These are phyloP conservation scores for Vicia faba DNA, from an alignment of 306 rosid genomes.

Conservation along the genomic window DNA sequence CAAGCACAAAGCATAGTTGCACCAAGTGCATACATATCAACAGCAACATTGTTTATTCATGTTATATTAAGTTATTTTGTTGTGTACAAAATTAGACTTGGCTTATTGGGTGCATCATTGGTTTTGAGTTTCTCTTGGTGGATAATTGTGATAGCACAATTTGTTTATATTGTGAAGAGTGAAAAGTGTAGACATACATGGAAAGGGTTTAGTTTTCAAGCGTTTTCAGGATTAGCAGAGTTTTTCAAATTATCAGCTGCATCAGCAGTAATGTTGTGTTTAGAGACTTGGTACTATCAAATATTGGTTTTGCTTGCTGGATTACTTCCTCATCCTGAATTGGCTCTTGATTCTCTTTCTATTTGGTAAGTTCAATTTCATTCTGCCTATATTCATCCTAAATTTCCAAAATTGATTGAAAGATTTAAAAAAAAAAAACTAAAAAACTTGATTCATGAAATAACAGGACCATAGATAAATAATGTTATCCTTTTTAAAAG, in stretches of 20 bases:
- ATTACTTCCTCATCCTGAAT: conserved; percentile 64
- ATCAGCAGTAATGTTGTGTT: conserved; percentile 78
- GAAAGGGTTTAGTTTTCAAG: conserved; percentile 56
- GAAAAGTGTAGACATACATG: conserved; percentile 58
- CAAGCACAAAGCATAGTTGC: conserved; percentile 86
- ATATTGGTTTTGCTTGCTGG: conserved; percentile 78
- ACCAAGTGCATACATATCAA: conserved; percentile 79
- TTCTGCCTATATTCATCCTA: neutral
- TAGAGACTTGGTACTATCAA: conserved; percentile 84
- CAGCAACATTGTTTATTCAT: conserved; percentile 55
- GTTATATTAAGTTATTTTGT: conserved; percentile 55
- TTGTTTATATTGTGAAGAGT: conserved; percentile 67
- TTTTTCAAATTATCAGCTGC: conserved; percentile 69
- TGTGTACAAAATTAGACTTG: conserved; percentile 57
- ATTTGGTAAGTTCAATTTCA: conserved; percentile 52
- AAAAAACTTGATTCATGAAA: neutral
- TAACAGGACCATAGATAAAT: neutral
- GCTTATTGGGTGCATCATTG: conserved; percentile 67
- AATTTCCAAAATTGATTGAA: neutral
- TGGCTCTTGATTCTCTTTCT: conserved; percentile 73
- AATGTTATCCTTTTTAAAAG: neutral
- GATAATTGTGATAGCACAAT: conserved; percentile 67
- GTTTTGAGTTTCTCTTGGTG: conserved; percentile 83
- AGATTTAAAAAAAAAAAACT: neutral
- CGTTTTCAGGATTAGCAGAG: conserved; percentile 55